phyloP scores from a whole-genome alignment of 768 basidiomycete species.

The Dacryopinax primogenitus region DNA sequence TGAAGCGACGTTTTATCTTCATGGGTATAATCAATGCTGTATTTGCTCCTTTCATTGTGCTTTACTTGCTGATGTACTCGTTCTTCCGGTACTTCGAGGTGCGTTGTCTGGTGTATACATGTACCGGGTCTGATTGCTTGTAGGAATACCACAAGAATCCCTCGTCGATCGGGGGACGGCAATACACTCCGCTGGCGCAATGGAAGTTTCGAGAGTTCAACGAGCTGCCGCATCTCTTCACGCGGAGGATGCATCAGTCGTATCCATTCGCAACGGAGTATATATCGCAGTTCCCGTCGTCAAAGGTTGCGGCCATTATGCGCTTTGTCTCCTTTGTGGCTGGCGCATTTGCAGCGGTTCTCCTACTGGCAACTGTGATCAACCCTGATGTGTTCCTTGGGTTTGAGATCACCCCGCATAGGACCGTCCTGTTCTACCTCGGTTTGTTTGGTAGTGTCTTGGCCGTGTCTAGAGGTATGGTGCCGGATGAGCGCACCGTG shows the following conservation, averaged over 20 bases:
- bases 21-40: constrained; percentile 94
- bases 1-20: constrained; percentile 79
- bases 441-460: constrained; percentile 77
- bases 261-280: constrained; percentile 88
- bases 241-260: constrained; percentile 70
- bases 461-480: constrained; percentile 85
- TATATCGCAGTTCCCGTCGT: constrained; percentile 95
- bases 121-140: neutral
- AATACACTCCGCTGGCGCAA: constrained; percentile 86
- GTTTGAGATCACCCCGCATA: constrained; percentile 87
- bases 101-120: constrained; percentile 18
- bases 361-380: constrained; percentile 78
- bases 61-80: constrained; percentile 93
- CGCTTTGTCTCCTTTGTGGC: constrained; percentile 96
- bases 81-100: constrained; percentile 99
- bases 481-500: constrained; percentile 84
- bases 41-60: constrained; percentile 91
- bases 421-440: constrained; percentile 88
- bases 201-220: constrained; percentile 99
- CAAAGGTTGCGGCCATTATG: constrained; percentile 77
- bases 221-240: constrained; percentile 87
- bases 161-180: constrained; percentile 79
- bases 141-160: constrained; percentile 99
- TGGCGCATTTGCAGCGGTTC: constrained; percentile 91
- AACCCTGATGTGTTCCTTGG: constrained; percentile 89